Evolutionary conservation across 1,284 basidiomycete genomes (phyloP).

Genomic region (Ganoderma lucidum): DNA sequence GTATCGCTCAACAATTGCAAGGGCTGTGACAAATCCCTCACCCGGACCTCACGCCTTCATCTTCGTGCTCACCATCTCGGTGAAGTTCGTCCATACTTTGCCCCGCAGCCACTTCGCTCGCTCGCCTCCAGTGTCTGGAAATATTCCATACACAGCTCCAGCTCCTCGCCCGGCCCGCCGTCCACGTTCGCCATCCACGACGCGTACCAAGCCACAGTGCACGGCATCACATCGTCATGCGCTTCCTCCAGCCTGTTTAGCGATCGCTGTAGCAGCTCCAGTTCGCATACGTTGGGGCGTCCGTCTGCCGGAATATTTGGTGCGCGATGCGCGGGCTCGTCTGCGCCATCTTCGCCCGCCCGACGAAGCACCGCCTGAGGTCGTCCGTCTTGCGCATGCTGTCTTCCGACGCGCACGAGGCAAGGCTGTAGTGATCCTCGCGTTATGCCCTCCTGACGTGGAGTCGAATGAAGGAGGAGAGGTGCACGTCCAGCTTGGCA

Average conservation of each 20-base stretch:
- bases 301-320: constrained; percentile 28
- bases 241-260: constrained; percentile 36
- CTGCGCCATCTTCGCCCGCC: constrained; percentile 30
- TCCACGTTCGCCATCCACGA: constrained; percentile 29
- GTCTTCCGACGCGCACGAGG: constrained; percentile 1
- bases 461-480: too few relatives aligned
- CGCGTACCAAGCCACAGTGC: constrained; percentile 26
- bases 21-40: constrained; percentile 8
- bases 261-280: constrained; percentile 29
- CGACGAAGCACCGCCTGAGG: constrained; percentile 31
- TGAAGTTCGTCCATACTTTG: constrained; percentile 27
- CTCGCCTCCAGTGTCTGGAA: constrained; percentile 30
- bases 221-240: constrained; percentile 32
- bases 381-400: constrained; percentile 27
- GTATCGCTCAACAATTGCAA: not conserved
- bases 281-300: constrained; percentile 20
- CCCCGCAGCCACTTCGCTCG: constrained; percentile 16
- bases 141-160: constrained; percentile 27
- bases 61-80: constrained; percentile 24
- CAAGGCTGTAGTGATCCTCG: constrained; percentile 22
- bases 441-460: too few relatives aligned
- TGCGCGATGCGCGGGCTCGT: constrained; percentile 30
- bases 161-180: constrained; percentile 22
- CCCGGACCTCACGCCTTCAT: not conserved
- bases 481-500: too few relatives aligned